These are phyloP conservation scores for Glonium stellatum DNA, from an alignment of 495 filamentous ascomycete species.

Conservation along the genomic window DNA sequence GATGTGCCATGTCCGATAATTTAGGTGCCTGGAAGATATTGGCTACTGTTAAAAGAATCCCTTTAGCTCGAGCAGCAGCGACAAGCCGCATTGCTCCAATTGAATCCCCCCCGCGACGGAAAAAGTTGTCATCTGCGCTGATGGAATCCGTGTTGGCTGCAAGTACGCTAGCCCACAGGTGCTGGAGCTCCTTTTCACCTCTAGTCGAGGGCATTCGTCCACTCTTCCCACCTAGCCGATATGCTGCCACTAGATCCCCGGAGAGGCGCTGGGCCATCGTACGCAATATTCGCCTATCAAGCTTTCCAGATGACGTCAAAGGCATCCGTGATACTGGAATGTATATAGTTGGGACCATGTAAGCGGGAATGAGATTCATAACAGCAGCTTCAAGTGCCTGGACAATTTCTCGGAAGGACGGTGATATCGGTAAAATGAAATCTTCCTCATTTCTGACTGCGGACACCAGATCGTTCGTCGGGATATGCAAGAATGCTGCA, in stretches of 20 bases:
- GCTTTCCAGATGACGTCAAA: constrained; percentile 51
- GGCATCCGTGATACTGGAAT: constrained; percentile 54
- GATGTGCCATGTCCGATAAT: constrained; percentile 47
- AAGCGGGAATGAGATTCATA: no score
- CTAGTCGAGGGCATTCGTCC: no score
- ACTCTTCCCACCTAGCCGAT: no score
- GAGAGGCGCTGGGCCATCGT: no score
- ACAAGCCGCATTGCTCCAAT: constrained; percentile 29
- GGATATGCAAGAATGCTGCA: no score
- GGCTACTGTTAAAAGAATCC: constrained; percentile 39
- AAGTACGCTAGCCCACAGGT: no score
- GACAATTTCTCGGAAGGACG: no score
- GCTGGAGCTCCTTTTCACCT: no score
- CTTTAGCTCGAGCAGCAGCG: constrained; percentile 18
- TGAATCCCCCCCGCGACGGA: constrained; percentile 30
- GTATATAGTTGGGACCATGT: constrained; percentile 60
- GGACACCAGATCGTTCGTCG: no score
- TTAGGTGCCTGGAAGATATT: constrained; percentile 45
- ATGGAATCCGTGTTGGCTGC: constrained; percentile 23
- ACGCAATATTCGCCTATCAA: constrained; percentile 51
- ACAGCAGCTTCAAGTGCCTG: no score
- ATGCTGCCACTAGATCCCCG: no score
- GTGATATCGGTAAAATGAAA: not conserved
- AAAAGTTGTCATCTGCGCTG: constrained; percentile 26
- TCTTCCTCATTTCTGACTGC: no score